These are phyloP conservation scores for Pseudopyricularia cyperi DNA, from an alignment of 2,329 filamentous ascomycete species.

Conservation along the genomic window DNA sequence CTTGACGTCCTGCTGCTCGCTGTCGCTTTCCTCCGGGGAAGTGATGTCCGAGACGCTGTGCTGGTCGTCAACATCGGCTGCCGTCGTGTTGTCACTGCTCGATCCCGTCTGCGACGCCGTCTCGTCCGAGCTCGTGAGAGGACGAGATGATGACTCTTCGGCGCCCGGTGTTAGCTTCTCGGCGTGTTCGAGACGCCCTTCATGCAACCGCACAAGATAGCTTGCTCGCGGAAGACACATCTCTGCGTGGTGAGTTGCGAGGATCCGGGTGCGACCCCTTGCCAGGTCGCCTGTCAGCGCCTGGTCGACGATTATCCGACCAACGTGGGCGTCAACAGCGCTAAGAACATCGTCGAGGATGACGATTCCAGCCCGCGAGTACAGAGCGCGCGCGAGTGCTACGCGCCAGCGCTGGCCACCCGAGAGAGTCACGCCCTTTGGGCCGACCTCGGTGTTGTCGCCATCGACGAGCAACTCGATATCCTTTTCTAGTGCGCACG, in stretches of 20 bases:
- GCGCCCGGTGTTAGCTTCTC: constrained; percentile 8
- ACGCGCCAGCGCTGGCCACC: constrained; percentile 33
- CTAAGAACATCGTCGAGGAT: constrained; percentile 36
- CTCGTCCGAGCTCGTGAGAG: background rate
- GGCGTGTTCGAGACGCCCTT: constrained; percentile 12
- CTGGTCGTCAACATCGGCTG: background rate
- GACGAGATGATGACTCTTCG: background rate
- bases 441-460: constrained; percentile 28
- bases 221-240: constrained; percentile 16
- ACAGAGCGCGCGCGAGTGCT: constrained; percentile 30
- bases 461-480: constrained; percentile 26
- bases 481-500: constrained; percentile 29
- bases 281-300: constrained; percentile 38
- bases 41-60: background rate
- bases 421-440: constrained; percentile 27
- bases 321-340: constrained; percentile 30
- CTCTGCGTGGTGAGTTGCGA: constrained; percentile 41
- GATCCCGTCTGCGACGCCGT: background rate
- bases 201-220: constrained; percentile 16
- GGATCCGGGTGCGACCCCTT: constrained; percentile 43
- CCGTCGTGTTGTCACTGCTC: background rate
- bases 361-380: constrained; percentile 28
- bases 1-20: constrained; percentile 3
- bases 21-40: background rate
- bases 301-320: constrained; percentile 33